These are phyloP conservation scores for Poa pratensis DNA, from an alignment of 176 grass and related monocot species.

Conservation along the genomic window DNA sequence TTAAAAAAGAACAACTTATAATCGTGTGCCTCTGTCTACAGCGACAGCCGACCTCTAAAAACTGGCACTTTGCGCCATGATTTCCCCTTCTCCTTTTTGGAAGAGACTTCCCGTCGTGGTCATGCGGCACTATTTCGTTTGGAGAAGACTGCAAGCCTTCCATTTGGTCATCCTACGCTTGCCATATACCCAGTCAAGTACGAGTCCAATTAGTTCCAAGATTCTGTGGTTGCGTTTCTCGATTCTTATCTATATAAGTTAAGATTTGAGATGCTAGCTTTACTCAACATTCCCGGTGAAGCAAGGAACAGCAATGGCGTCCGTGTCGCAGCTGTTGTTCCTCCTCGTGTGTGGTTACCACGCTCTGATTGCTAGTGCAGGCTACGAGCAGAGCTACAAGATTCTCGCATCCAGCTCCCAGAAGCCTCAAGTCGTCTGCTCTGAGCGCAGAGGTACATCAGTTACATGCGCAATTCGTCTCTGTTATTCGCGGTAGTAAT, in stretches of 20 bases:
- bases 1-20: background rate
- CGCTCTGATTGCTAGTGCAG: conserved; percentile 7
- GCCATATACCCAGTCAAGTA: conserved; percentile 3
- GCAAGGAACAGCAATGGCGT: conserved; percentile 36
- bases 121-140: background rate
- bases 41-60: conserved; percentile 5
- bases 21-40: background rate
- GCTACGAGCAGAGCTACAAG: conserved; percentile 2
- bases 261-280: background rate
- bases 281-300: background rate
- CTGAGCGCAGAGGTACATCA: conserved; percentile 26
- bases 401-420: background rate
- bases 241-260: conserved; percentile 38
- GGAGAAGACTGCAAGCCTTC: conserved; percentile 1
- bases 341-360: conserved; percentile 31
- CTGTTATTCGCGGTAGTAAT: background rate
- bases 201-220: conserved; percentile 10
- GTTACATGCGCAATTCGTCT: background rate
- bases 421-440: conserved; percentile 31
- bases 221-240: background rate
- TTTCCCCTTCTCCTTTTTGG: background rate
- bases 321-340: conserved; percentile 18
- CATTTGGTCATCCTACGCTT: background rate
- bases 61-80: conserved; percentile 6
- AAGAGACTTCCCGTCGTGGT: background rate